Evolutionary conservation across 2,329 filamentous ascomycete species (phyloP).

Genomic region (Chaetomium sp.): DNA sequence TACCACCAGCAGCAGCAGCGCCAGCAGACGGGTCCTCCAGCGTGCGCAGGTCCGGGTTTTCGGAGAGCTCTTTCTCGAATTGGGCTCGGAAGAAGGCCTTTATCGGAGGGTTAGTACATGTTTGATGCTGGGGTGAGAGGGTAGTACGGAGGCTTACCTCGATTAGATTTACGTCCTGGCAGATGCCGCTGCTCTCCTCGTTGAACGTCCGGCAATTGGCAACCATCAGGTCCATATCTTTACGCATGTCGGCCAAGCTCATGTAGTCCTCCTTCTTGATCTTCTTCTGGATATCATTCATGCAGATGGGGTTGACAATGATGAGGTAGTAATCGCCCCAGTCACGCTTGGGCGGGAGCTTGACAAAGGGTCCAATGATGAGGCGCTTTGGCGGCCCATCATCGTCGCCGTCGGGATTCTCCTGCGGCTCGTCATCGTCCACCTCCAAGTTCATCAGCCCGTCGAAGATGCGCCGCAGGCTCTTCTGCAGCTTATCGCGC

Average conservation of each 20-base stretch:
- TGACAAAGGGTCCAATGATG: constrained; percentile 92
- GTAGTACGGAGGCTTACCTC: constrained; percentile 63
- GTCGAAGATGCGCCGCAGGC: constrained; percentile 76
- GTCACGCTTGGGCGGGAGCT: constrained; percentile 82
- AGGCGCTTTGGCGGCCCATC: constrained; percentile 68
- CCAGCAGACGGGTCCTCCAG: constrained; percentile 49
- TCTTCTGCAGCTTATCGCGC: constrained; percentile 76
- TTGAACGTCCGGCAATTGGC: constrained; percentile 95
- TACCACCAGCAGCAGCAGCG: neutral
- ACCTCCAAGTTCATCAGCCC: constrained; percentile 82
- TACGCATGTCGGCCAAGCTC: constrained; percentile 75
- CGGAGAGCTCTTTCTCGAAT: constrained; percentile 56
- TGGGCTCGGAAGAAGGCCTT: constrained; percentile 60
- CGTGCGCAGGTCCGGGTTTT: constrained; percentile 58
- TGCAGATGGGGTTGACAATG: constrained; percentile 89
- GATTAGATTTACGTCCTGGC: constrained; percentile 88
- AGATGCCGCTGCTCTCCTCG: constrained; percentile 90
- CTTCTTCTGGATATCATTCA: constrained; percentile 91
- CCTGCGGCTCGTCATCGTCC: constrained; percentile 63
- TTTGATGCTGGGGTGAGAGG: neutral
- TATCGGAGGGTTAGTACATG: neutral
- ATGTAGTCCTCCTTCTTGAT: constrained; percentile 96
- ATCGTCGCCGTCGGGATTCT: constrained; percentile 52
- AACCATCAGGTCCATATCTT: constrained; percentile 82
- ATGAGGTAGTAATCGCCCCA: constrained; percentile 96